phyloP scores from a whole-genome alignment of 345 rosid species.

The Dovyalis caffra region DNA sequence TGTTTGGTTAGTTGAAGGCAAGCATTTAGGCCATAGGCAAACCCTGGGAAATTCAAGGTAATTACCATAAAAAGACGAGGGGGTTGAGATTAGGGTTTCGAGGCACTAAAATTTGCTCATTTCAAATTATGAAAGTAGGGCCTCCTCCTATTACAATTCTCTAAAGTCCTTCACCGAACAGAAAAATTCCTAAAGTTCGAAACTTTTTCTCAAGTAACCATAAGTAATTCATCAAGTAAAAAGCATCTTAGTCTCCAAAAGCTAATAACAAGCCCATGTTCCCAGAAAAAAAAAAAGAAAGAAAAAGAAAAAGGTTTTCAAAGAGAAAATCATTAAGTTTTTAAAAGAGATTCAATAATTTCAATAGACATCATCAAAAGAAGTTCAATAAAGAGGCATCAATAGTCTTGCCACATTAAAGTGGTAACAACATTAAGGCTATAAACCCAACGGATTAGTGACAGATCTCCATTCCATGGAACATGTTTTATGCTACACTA shows the following conservation, averaged over 20 bases:
- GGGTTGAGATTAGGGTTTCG: slow-evolving; percentile 15
- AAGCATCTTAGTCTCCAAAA: slow-evolving; percentile 26
- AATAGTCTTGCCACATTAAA: slow-evolving; percentile 34
- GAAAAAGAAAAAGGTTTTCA: slow-evolving; percentile 9
- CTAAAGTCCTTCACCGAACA: slow-evolving; percentile 10
- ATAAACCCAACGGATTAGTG: slow-evolving; percentile 22
- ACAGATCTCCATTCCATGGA: slow-evolving; percentile 23
- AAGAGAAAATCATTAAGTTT: slow-evolving; percentile 18
- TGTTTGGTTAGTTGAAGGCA: not conserved
- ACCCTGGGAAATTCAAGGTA: slow-evolving; percentile 7
- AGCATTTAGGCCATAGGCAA: not conserved
- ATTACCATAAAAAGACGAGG: not conserved
- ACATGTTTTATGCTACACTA: slow-evolving; percentile 4
- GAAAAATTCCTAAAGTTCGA: slow-evolving; percentile 14
- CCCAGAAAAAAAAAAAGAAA: slow-evolving; percentile 3
- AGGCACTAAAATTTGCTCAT: not conserved
- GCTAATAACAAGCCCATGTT: slow-evolving; percentile 33
- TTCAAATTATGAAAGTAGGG: slow-evolving; percentile 30
- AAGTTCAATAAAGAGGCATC: slow-evolving; percentile 53
- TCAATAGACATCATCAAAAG: slow-evolving; percentile 47
- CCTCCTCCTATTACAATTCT: slow-evolving; percentile 16
- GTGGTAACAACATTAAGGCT: slow-evolving; percentile 24
- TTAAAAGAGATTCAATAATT: slow-evolving; percentile 32
- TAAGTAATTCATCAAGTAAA: slow-evolving; percentile 21
- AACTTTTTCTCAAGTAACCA: slow-evolving; percentile 23